A percentile compares a stretch with the other conserved stretches of the same genome.
Evolutionary conservation across 1,139 yeast species (phyloP).

Genomic region (Nakaseomyces sp.): DNA sequence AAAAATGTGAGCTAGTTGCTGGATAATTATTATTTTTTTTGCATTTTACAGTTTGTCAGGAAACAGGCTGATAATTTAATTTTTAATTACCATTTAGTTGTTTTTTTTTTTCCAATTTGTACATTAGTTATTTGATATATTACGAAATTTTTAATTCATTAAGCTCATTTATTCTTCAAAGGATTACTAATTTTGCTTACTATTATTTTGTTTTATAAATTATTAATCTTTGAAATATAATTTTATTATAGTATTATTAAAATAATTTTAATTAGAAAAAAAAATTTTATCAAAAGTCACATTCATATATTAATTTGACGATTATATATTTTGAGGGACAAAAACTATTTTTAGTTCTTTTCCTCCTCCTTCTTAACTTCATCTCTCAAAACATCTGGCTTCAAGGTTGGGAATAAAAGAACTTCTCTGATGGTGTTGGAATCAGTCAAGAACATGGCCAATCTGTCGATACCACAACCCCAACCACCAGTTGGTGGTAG

Average conservation of each 20-base stretch:
- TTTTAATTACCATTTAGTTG: neutral
- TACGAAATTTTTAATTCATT: neutral
- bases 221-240: neutral
- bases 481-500: conserved; percentile 99
- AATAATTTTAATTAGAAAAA: neutral
- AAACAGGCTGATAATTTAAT: neutral
- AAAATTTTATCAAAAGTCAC: neutral
- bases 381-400: conserved; percentile 59
- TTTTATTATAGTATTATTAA: neutral
- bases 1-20: neutral
- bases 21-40: neutral
- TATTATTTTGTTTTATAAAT: too few species aligned
- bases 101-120: neutral
- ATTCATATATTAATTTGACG: neutral
- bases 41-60: neutral
- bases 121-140: neutral
- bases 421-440: conserved; percentile 98
- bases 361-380: conserved; percentile 28
- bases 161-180: neutral
- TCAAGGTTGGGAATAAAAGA: conserved; percentile 93
- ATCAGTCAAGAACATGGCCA: conserved; percentile 95
- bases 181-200: too few species aligned
- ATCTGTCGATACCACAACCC: conserved; percentile 99
- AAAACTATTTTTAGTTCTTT: conserved; percentile 6
- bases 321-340: neutral